These are phyloP conservation scores for Wickerhamomyces bisporus DNA, from an alignment of 805 yeast genomes.

Conservation along the genomic window DNA sequence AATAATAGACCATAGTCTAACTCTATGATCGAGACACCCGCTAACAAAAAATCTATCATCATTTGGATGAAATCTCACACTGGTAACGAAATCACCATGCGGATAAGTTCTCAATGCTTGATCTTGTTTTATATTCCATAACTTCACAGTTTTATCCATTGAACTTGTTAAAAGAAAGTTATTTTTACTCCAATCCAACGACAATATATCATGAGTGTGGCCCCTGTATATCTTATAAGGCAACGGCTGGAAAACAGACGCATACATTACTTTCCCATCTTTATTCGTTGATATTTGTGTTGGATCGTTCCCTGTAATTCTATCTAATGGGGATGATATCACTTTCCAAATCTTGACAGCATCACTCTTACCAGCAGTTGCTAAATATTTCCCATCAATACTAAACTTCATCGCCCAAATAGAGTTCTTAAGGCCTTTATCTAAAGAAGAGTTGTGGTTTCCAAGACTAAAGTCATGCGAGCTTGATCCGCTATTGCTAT, in stretches of 20 bases:
- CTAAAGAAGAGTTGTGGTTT: not conserved
- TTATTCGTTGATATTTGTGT: conserved; percentile 3
- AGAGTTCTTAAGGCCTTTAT: conserved; percentile 29
- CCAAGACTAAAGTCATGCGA: conserved; percentile 1
- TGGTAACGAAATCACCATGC: conserved; percentile 80
- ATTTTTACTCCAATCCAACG: conserved; percentile 84
- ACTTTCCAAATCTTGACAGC: conserved; percentile 74
- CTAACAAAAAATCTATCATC: conserved; percentile 86
- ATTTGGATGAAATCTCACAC: conserved; percentile 71
- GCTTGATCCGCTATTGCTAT: not conserved
- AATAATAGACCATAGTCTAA: conserved; percentile 80
- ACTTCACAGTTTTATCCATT: conserved; percentile 74
- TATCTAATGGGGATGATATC: conserved; percentile 63
- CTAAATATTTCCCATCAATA: conserved; percentile 74
- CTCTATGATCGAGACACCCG: conserved; percentile 71
- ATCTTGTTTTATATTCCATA: conserved; percentile 78
- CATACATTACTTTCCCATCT: conserved; percentile 33
- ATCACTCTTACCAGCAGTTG: conserved; percentile 78
- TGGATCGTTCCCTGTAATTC: conserved; percentile 35
- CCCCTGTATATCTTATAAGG: conserved; percentile 61
- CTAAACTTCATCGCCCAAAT: conserved; percentile 75
- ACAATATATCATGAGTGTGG: conserved; percentile 66
- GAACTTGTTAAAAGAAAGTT: conserved; percentile 75
- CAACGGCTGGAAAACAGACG: conserved; percentile 71
- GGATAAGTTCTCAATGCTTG: conserved; percentile 57